Evolutionary conservation across 331 rosid species (phyloP).

Genomic region (Arachis monticola): DNA sequence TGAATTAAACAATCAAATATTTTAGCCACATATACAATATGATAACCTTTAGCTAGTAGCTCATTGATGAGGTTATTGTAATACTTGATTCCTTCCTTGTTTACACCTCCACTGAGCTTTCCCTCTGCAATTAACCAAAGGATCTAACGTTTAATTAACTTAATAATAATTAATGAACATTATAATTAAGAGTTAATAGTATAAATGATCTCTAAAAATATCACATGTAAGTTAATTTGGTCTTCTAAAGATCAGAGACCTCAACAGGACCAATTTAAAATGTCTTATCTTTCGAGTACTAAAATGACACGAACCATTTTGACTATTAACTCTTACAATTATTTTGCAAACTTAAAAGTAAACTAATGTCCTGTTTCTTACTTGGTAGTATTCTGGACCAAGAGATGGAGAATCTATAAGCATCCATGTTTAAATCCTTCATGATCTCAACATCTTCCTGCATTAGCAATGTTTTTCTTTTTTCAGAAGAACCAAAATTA

Average conservation of each 20-base stretch:
- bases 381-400: conserved; percentile 68
- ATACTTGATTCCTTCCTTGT: conserved; percentile 33
- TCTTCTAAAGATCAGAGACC: too few species aligned
- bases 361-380: conserved; percentile 21
- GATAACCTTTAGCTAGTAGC: conserved; percentile 38
- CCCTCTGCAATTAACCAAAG: conserved; percentile 33
- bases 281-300: too few species aligned
- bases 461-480: neutral
- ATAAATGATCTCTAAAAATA: too few species aligned
- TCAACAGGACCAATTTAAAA: too few species aligned
- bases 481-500: neutral
- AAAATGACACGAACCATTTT: too few species aligned
- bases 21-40: neutral
- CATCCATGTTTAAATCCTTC: conserved; percentile 56
- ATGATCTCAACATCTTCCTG: conserved; percentile 58
- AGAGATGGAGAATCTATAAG: conserved; percentile 62
- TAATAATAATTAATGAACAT: neutral
- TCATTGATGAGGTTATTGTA: conserved; percentile 55
- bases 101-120: conserved; percentile 37
- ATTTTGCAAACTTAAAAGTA: too few species aligned
- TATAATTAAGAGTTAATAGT: neutral
- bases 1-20: neutral
- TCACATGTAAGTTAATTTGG: too few species aligned
- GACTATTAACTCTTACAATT: too few species aligned
- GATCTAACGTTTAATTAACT: neutral